phyloP scores from a whole-genome alignment of 306 rosid species.

The Begonia peltatifolia region DNA sequence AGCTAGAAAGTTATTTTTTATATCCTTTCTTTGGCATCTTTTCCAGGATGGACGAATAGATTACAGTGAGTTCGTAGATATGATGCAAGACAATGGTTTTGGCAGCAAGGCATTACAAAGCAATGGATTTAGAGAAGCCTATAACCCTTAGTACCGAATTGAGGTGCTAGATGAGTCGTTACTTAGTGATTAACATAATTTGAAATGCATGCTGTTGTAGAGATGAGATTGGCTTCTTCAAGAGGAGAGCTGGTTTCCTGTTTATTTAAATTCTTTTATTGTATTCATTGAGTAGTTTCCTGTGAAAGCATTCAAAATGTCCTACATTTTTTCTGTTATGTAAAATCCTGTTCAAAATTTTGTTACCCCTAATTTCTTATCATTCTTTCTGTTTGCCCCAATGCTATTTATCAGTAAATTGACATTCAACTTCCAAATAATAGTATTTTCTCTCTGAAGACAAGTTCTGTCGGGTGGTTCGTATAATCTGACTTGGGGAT shows the following conservation, averaged over 20 bases:
- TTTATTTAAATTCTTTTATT: not conserved
- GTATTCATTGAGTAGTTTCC: not conserved
- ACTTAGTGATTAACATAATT: not conserved
- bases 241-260: not conserved
- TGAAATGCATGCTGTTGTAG: not conserved
- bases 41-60: conserved; percentile 1
- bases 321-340: no score
- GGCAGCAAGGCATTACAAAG: conserved; percentile 24
- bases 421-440: no score
- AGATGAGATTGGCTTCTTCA: not conserved
- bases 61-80: not conserved
- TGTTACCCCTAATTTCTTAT: no score
- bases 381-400: no score
- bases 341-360: no score
- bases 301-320: no score
- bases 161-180: conserved; percentile 3
- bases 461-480: no score
- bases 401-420: no score
- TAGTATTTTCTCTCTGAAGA: no score
- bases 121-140: conserved; percentile 15
- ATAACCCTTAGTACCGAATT: conserved; percentile 17
- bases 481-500: no score
- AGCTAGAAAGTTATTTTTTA: not conserved
- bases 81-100: conserved; percentile 51
- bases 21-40: not conserved